Base-by-base conservation (phyloP, 495 filamentous ascomycete genomes). In the Collariella sp. region DNA sequence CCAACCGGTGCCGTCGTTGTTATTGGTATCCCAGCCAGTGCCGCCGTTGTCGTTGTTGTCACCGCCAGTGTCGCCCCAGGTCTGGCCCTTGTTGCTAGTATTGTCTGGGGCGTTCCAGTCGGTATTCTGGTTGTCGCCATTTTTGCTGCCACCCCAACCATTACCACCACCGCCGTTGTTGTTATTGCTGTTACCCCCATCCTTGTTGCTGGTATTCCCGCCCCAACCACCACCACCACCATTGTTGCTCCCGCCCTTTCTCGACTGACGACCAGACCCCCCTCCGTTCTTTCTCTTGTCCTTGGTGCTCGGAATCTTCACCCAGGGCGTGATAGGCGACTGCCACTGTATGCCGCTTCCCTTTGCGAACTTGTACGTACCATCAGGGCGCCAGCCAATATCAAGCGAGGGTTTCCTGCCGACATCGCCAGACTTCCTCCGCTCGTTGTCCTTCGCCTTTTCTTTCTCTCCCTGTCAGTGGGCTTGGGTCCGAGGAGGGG, bases 41-140 rank as follows among this genome's bases (percentile, higher is more conserved):
- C n/a, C 22, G 26, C 53, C 19, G 45, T 47, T 61, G 16, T 54
- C 45, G 16, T 34, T 35, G 12, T 40, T 55, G 46, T 45, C 35
- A 34, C 46, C 26, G 33, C 41, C 35, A 11, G 38, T 16, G 36
- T n/a, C 13, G 22, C 3, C 7, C 45, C 45, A 35, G 29, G 13
- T 44, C 40, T 40, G 33, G 18, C 9, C 26, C 51, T 35, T 56
- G 24, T 52, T 54, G 22, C 34, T 39, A 33, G 19, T 48, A 13
- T 48, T 42, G 36, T 48, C 36, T n/a, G 55, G 36, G 5, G 20
- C 38, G 15, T 42, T 39, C 18, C 39, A 29, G 36, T 31, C 45
- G 36, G 33, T 50, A 35, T 34, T 33, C 20, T 52, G 47, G 51
- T 36, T 42, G 26, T 40, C 24, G 22, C 50, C 18, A 15, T 20